Evolutionary conservation across 1,139 yeast species (phyloP).

Genomic region (Geotrichum australiense): DNA sequence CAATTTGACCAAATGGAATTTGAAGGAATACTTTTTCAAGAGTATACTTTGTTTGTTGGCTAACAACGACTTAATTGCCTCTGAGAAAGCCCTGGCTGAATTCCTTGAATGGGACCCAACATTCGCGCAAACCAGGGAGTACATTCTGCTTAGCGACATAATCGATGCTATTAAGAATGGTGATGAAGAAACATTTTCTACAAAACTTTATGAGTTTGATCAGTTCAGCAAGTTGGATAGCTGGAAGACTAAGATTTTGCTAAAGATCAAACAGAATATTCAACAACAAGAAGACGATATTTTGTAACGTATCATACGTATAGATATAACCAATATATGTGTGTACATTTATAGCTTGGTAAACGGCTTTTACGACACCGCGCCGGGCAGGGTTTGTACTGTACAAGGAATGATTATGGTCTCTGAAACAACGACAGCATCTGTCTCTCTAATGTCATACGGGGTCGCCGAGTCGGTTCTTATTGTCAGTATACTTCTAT

Average conservation of each 20-base stretch:
- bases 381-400: too few species aligned
- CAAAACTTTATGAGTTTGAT: conserved; percentile 74
- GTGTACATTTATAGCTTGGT: background rate
- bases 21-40: conserved; percentile 86
- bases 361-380: background rate
- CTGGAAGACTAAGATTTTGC: conserved; percentile 81
- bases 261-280: conserved; percentile 71
- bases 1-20: conserved; percentile 77
- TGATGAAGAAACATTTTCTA: conserved; percentile 69
- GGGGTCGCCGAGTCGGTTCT: too few species aligned
- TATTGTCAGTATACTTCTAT: too few species aligned
- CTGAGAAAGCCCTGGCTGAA: conserved; percentile 60
- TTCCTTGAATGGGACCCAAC: conserved; percentile 68
- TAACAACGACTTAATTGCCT: conserved; percentile 74
- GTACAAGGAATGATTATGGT: too few species aligned
- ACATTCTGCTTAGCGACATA: conserved; percentile 52
- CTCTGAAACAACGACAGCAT: too few species aligned
- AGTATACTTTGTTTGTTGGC: conserved; percentile 78
- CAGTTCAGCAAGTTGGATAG: conserved; percentile 85
- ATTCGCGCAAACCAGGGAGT: conserved; percentile 75
- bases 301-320: conserved; percentile 19
- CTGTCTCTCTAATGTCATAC: too few species aligned
- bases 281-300: conserved; percentile 65
- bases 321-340: background rate
- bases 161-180: conserved; percentile 71